Evolutionary conservation across 768 basidiomycete species (phyloP).

Genomic region (Suillus ampliporus): DNA sequence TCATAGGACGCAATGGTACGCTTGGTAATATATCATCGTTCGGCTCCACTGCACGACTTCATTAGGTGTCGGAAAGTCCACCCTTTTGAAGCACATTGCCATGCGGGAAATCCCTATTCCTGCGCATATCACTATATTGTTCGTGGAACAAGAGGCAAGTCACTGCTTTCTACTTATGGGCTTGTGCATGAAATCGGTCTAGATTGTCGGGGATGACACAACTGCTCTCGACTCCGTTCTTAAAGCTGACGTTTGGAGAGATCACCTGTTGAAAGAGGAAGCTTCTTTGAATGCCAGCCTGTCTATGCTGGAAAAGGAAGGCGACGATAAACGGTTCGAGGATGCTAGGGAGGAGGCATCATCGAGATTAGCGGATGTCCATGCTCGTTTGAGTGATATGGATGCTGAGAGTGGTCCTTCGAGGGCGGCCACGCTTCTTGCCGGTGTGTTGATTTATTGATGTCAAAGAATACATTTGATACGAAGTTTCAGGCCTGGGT

Average conservation of each 20-base stretch:
- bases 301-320: conserved; percentile 70
- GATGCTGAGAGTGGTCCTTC: conserved; percentile 98
- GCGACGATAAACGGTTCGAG: conserved; percentile 80
- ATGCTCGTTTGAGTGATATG: conserved; percentile 92
- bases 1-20: conserved; percentile 86
- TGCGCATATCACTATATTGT: conserved; percentile 93
- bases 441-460: conserved; percentile 53
- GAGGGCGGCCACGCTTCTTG: conserved; percentile 85
- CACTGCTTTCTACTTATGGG: background rate
- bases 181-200: conserved; percentile 1
- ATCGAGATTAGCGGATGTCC: conserved; percentile 84
- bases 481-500: conserved; percentile 68
- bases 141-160: conserved; percentile 95
- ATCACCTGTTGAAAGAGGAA: conserved; percentile 90
- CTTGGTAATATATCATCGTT: background rate
- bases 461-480: conserved; percentile 5
- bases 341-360: conserved; percentile 88
- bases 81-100: conserved; percentile 91
- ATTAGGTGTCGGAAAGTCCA: conserved; percentile 93
- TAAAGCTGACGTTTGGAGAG: conserved; percentile 99
- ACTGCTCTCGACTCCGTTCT: conserved; percentile 91
- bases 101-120: conserved; percentile 95
- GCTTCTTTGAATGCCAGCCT: conserved; percentile 73
- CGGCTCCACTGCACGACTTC: conserved; percentile 4
- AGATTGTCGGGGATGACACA: conserved; percentile 95